These are phyloP conservation scores for Nicotiana obtusifolia DNA, from an alignment of 257 asterid genomes.

Conservation along the genomic window DNA sequence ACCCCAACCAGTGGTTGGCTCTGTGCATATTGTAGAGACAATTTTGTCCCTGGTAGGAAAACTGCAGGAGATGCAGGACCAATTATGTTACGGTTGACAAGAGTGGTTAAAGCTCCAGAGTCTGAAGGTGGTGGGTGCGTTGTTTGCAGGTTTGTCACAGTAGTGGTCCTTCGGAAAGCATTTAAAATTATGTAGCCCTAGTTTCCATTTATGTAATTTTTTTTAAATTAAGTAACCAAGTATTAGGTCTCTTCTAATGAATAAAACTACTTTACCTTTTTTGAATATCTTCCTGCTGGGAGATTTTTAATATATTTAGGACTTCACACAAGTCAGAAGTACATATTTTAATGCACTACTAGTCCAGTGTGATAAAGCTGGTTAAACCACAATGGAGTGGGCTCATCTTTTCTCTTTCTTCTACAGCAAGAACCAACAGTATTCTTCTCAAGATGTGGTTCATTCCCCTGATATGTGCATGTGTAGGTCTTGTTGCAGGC, in stretches of 20 bases:
- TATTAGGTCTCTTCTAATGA: neutral
- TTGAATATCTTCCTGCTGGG: neutral
- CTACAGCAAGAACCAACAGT: neutral
- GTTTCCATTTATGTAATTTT: neutral
- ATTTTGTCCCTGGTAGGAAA: constrained; percentile 52
- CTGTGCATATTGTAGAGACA: constrained; percentile 79
- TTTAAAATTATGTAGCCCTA: neutral
- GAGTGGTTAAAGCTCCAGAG: constrained; percentile 88
- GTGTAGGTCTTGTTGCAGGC: neutral
- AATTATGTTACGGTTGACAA: constrained; percentile 57
- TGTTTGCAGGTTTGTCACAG: constrained; percentile 77
- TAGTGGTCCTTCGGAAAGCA: neutral
- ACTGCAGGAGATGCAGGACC: constrained; percentile 57
- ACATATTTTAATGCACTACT: neutral
- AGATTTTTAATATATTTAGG: neutral
- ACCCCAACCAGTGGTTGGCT: constrained; percentile 60
- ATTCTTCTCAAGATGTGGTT: neutral
- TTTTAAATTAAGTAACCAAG: neutral
- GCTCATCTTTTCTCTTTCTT: neutral
- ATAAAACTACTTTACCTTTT: neutral
- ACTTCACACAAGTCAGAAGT: neutral
- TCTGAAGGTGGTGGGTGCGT: constrained; percentile 90
- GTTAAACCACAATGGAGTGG: neutral
- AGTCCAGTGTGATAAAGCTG: neutral
- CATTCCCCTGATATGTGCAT: neutral